These are phyloP conservation scores for Circinella minor DNA, from an alignment of 371 early-diverging fungal species.

Conservation along the genomic window DNA sequence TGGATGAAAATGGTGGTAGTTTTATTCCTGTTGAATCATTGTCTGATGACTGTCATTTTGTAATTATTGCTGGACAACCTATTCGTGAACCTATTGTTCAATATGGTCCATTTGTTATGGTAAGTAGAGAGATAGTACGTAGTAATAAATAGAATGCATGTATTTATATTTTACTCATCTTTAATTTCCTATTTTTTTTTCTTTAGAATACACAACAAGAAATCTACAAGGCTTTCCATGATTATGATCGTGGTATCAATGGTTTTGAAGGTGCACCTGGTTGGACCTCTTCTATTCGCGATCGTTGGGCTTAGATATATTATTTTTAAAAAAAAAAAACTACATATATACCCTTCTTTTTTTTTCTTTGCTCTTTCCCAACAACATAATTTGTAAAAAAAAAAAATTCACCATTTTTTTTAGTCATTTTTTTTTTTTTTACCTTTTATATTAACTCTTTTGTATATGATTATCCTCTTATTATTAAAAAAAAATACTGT, in stretches of 20 bases:
- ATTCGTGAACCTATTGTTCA: slow-evolving; percentile 61
- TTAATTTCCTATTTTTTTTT: background rate
- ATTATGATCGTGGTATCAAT: slow-evolving; percentile 52
- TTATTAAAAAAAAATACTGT: no score
- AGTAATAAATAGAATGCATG: background rate
- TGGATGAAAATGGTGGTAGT: slow-evolving; percentile 52
- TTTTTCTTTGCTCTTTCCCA: no score
- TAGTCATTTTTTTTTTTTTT: no score
- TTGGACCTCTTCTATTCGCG: slow-evolving; percentile 40
- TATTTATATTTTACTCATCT: background rate
- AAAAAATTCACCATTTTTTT: no score
- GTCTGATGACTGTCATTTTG: slow-evolving; percentile 61
- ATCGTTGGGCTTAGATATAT: slow-evolving; percentile 16
- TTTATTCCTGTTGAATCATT: slow-evolving; percentile 48
- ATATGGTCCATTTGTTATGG: slow-evolving; percentile 69
- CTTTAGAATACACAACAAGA: slow-evolving; percentile 49
- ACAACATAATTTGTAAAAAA: no score
- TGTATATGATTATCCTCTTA: no score
- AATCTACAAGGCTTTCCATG: slow-evolving; percentile 56
- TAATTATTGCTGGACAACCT: slow-evolving; percentile 65
- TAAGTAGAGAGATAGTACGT: background rate
- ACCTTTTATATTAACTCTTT: no score
- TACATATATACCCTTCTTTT: no score
- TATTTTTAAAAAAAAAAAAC: background rate
- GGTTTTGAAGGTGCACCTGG: slow-evolving; percentile 62